Evolutionary conservation across 139 green algal species (phyloP).

Genomic region (Chlorella sorokiniana): DNA sequence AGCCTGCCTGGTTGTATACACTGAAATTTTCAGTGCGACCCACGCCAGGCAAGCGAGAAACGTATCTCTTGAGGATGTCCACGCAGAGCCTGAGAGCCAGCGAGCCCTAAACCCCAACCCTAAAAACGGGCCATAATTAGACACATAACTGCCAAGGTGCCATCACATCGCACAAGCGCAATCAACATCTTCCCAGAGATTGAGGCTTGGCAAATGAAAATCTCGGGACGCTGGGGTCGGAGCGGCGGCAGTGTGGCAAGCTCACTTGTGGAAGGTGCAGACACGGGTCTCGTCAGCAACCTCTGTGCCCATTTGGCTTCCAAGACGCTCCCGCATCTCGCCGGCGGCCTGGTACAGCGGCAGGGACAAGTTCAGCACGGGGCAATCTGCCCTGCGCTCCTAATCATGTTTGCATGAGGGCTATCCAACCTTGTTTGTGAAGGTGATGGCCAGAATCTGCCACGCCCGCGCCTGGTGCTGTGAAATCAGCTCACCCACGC

Average conservation of each 20-base stretch:
- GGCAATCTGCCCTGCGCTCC: too few relatives aligned
- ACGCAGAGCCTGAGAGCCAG: constrained; percentile 8
- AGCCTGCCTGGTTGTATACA: background rate
- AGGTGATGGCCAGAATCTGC: constrained; percentile 77
- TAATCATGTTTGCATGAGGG: too few relatives aligned
- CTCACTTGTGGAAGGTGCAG: constrained; percentile 69
- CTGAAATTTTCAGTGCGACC: background rate
- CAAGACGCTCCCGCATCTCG: constrained; percentile 60
- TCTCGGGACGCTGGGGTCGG: background rate
- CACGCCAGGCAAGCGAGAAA: background rate
- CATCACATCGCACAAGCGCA: too few relatives aligned
- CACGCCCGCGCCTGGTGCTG: constrained; percentile 36
- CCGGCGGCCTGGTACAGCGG: constrained; percentile 42
- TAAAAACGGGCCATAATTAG: too few relatives aligned
- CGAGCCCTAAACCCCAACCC: too few relatives aligned
- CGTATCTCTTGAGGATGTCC: constrained; percentile 23
- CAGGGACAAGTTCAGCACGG: background rate
- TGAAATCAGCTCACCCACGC: constrained; percentile 62
- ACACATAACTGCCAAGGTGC: too few relatives aligned
- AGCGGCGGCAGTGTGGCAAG: background rate
- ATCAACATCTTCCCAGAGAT: too few relatives aligned
- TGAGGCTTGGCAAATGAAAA: background rate
- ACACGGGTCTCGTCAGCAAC: background rate
- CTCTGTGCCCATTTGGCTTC: constrained; percentile 24
- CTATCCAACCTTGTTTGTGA: constrained; percentile 79